Conservation (phyloP, 805 yeast genomes). For the Saturnispora sanitii region DNA sequence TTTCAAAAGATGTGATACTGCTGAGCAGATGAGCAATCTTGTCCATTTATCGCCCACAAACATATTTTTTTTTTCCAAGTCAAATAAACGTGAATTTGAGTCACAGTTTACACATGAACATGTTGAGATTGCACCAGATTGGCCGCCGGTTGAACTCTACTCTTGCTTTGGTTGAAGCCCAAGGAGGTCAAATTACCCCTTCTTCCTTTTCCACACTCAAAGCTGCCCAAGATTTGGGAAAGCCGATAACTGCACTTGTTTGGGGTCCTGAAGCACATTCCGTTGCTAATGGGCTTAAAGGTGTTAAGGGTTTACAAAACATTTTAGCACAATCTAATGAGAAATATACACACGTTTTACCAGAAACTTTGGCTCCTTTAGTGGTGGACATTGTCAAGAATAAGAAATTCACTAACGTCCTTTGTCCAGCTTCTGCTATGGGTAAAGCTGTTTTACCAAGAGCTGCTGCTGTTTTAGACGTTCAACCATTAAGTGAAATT, state of each 20-base stretch:
- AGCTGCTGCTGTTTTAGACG: conserved; percentile 72
- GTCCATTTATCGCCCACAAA: too few relatives aligned
- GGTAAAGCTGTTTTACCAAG: conserved; percentile 86
- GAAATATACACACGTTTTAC: conserved; percentile 58
- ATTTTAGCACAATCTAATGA: conserved; percentile 49
- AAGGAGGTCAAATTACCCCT: conserved; percentile 46
- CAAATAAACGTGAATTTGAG: neutral
- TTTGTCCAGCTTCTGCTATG: conserved; percentile 74
- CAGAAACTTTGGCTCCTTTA: conserved; percentile 76
- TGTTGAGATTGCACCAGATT: neutral
- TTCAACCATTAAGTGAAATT: conserved; percentile 83
- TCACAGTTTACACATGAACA: neutral
- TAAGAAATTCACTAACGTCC: conserved; percentile 34
- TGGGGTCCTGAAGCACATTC: conserved; percentile 52
- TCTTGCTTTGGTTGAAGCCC: conserved; percentile 64
- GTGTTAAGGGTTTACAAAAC: conserved; percentile 43
- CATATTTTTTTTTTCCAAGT: neutral
- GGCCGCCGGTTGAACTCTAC: conserved; percentile 37
- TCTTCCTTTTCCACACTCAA: conserved; percentile 61
- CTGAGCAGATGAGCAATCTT: too few relatives aligned
- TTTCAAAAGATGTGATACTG: too few relatives aligned
- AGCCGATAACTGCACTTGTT: conserved; percentile 71
- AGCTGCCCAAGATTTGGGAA: conserved; percentile 70
- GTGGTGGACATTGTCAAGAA: conserved; percentile 35
- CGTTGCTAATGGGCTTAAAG: conserved; percentile 42